A percentile compares a stretch with the other conserved stretches of the same genome.
Conservation (phyloP, 2,329 filamentous ascomycete genomes). For the Apiospora koreana region DNA sequence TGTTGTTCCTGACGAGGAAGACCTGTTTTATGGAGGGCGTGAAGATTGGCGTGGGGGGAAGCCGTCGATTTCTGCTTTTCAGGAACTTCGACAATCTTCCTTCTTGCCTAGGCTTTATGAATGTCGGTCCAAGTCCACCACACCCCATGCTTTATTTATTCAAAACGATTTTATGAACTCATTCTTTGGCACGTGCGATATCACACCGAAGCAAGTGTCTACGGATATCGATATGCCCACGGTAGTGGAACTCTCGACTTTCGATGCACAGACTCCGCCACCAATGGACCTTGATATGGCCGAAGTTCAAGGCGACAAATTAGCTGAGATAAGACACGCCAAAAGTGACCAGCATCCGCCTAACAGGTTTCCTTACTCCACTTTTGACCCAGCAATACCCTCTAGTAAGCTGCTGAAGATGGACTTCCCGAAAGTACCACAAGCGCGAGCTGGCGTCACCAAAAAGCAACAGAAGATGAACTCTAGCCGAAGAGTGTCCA, state of each 20-base stretch:
- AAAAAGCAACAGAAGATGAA: background rate
- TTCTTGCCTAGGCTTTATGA: constrained; percentile 6
- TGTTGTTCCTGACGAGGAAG: background rate
- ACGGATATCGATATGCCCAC: background rate
- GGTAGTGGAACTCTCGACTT: background rate
- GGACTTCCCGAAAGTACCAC: background rate
- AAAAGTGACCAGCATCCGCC: background rate
- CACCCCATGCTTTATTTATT: background rate
- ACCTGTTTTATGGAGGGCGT: background rate
- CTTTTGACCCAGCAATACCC: background rate
- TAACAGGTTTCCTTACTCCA: background rate
- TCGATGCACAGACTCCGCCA: background rate
- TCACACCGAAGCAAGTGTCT: background rate
- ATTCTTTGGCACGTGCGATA: background rate
- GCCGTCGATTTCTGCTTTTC: background rate
- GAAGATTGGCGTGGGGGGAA: constrained; percentile 10
- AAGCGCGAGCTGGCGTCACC: background rate
- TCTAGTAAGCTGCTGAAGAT: background rate
- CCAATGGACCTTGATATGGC: background rate
- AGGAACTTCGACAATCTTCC: background rate
- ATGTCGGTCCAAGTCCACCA: background rate
- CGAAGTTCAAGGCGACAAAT: background rate
- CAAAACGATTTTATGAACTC: background rate
- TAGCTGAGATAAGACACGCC: background rate
- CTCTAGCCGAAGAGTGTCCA: background rate